A percentile compares a stretch with the other conserved stretches of the same genome.
phyloP scores from a whole-genome alignment of 176 grass and related monocot species.

The Phragmites australis region DNA sequence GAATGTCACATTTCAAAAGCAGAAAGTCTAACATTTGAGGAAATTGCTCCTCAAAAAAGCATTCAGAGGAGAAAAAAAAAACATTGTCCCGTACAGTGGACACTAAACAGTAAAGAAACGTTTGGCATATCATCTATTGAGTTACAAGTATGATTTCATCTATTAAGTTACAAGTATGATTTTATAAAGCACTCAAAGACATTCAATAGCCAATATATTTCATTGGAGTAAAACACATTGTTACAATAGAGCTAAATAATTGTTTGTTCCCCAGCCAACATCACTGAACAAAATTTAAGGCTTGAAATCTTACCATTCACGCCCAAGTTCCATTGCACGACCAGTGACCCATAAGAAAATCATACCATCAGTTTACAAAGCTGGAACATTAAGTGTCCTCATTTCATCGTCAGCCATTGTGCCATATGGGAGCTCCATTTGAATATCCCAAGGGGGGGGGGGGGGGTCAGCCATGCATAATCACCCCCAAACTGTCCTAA shows the following conservation, averaged over 20 bases:
- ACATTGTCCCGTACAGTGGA: background rate
- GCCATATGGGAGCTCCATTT: conserved; percentile 99
- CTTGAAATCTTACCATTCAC: conserved; percentile 77
- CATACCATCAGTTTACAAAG: conserved; percentile 93
- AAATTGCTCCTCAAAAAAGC: background rate
- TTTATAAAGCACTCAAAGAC: conserved; percentile 10
- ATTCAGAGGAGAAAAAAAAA: background rate
- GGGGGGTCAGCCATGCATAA: conserved; percentile 99
- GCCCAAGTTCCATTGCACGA: conserved; percentile 98
- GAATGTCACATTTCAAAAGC: background rate
- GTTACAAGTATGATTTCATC: background rate
- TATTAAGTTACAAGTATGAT: background rate
- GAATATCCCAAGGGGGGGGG: conserved; percentile 98
- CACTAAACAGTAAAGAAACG: background rate
- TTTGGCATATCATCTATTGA: background rate
- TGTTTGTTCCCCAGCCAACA: background rate
- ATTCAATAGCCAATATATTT: background rate
- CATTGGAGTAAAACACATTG: background rate
- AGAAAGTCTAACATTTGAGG: background rate
- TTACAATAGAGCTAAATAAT: background rate
- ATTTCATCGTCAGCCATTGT: conserved; percentile 99
- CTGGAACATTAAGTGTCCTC: conserved; percentile 96
- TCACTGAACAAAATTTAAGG: background rate
- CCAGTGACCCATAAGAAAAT: conserved; percentile 99
- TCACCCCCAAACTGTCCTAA: conserved; percentile 96